These are phyloP conservation scores for Candida boidinii DNA, from an alignment of 805 yeast species.

Conservation along the genomic window DNA sequence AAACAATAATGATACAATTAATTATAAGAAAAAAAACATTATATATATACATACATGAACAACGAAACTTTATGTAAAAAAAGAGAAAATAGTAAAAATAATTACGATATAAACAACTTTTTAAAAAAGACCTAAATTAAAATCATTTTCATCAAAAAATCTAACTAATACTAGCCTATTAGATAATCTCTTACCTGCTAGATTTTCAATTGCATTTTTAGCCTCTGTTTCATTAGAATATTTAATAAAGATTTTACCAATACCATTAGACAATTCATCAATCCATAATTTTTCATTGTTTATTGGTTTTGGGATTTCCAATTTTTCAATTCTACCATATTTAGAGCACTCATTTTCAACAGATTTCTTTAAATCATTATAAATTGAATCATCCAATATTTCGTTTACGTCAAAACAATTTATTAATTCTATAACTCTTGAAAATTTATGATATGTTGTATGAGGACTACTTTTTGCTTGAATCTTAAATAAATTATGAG, in stretches of 20 bases:
- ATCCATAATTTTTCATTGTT: constrained; percentile 24
- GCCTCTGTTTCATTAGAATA: constrained; percentile 48
- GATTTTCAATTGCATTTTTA: constrained; percentile 37
- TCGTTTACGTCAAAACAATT: constrained; percentile 64
- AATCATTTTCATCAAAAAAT: constrained; percentile 54
- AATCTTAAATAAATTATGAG: constrained; percentile 11
- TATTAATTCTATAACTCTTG: constrained; percentile 53
- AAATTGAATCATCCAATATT: constrained; percentile 39
- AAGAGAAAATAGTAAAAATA: background rate
- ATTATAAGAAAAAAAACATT: too few species aligned
- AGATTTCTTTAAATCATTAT: constrained; percentile 42
- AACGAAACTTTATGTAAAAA: too few species aligned
- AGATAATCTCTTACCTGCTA: constrained; percentile 61
- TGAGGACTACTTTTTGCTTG: constrained; percentile 4
- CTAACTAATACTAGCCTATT: constrained; percentile 64
- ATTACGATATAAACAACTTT: constrained; percentile 3
- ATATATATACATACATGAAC: too few species aligned
- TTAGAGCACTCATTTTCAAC: constrained; percentile 40
- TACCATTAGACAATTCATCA: constrained; percentile 39
- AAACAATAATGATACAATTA: too few species aligned
- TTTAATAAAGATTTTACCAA: constrained; percentile 67
- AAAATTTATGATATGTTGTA: constrained; percentile 13
- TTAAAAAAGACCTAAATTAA: constrained; percentile 27
- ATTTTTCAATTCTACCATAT: constrained; percentile 41
- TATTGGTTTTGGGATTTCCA: constrained; percentile 54